These are phyloP conservation scores for Xylariaceae sp. DNA, from an alignment of 2,329 filamentous ascomycete genomes.

Conservation along the genomic window DNA sequence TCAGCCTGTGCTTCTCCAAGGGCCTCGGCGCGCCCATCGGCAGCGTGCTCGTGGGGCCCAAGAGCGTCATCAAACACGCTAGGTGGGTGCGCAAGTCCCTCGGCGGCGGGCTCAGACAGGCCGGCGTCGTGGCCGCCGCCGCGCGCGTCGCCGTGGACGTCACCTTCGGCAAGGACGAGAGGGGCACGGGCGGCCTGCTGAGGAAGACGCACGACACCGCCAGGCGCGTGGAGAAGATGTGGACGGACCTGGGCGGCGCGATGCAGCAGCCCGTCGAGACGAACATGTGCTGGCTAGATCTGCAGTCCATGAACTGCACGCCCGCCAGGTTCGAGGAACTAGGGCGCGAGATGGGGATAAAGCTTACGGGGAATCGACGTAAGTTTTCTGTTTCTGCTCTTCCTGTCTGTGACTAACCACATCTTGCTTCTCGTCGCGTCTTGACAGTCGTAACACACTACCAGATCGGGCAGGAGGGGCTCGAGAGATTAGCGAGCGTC, in stretches of 20 bases:
- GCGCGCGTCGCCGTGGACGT: slow-evolving; percentile 74
- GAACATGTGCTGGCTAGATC: slow-evolving; percentile 71
- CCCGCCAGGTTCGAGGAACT: slow-evolving; percentile 23
- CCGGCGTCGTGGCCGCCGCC: slow-evolving; percentile 69
- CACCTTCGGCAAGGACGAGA: slow-evolving; percentile 59
- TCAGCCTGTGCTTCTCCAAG: slow-evolving; percentile 47
- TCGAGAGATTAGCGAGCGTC: slow-evolving; percentile 41
- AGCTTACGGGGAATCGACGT: slow-evolving; percentile 22
- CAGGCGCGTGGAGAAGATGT: slow-evolving; percentile 55
- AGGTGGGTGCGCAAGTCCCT: slow-evolving; percentile 76
- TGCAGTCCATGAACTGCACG: slow-evolving; percentile 22
- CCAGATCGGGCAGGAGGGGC: slow-evolving; percentile 55
- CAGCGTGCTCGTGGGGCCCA: slow-evolving; percentile 40
- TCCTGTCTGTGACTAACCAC: not conserved
- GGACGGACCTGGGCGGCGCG: slow-evolving; percentile 56
- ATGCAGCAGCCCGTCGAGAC: slow-evolving; percentile 58
- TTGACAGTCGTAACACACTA: slow-evolving; percentile 29
- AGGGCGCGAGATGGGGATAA: slow-evolving; percentile 24
- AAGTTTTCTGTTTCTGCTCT: slow-evolving; percentile 2
- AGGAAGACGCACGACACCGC: slow-evolving; percentile 53
- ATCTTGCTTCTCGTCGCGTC: not conserved
- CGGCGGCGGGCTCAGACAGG: slow-evolving; percentile 71
- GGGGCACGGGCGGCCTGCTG: slow-evolving; percentile 36
- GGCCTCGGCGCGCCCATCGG: slow-evolving; percentile 49
- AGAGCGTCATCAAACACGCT: slow-evolving; percentile 57